Percentiles rank a stretch among this genome's conserved stretches.
phyloP scores from a whole-genome alignment of 2,329 filamentous ascomycete species.

The Aspergillus puulaauensis region DNA sequence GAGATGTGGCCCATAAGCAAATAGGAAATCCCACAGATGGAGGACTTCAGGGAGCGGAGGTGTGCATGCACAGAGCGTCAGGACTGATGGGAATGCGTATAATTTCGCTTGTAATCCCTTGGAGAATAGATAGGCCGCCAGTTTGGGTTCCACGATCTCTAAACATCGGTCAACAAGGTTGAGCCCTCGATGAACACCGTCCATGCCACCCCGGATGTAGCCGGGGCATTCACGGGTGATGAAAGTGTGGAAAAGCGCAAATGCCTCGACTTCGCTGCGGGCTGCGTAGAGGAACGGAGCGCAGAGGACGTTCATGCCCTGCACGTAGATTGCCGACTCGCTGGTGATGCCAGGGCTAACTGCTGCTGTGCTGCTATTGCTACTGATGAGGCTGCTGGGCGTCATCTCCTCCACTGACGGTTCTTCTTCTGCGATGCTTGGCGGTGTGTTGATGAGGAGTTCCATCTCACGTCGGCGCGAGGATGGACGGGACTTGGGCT shows the following conservation, averaged over 20 bases:
- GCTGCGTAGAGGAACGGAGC: constrained; percentile 95
- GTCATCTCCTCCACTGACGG: constrained; percentile 39
- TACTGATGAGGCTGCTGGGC: constrained; percentile 18
- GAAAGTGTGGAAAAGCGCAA: constrained; percentile 83
- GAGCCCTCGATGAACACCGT: constrained; percentile 90
- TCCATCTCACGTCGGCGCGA: constrained; percentile 49
- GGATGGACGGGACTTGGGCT: constrained; percentile 40
- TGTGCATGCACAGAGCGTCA: constrained; percentile 94
- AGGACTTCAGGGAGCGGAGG: constrained; percentile 92
- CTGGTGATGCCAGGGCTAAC: constrained; percentile 40
- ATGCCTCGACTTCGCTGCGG: constrained; percentile 91
- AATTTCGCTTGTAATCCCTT: constrained; percentile 91
- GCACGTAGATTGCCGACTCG: constrained; percentile 85
- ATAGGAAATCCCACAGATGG: constrained; percentile 93
- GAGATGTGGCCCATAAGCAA: constrained; percentile 90
- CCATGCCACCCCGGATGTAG: constrained; percentile 95
- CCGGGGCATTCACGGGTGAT: constrained; percentile 86
- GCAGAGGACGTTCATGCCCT: constrained; percentile 98
- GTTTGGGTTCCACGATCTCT: constrained; percentile 84
- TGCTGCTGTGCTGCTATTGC: constrained; percentile 11
- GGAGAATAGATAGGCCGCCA: constrained; percentile 77
- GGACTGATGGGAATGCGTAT: constrained; percentile 91
- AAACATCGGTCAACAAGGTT: constrained; percentile 89
- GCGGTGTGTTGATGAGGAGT: constrained; percentile 37
- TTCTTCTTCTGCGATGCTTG: constrained; percentile 39